Conservation (phyloP, 2,329 filamentous ascomycete genomes). For the Alternaria sp. region DNA sequence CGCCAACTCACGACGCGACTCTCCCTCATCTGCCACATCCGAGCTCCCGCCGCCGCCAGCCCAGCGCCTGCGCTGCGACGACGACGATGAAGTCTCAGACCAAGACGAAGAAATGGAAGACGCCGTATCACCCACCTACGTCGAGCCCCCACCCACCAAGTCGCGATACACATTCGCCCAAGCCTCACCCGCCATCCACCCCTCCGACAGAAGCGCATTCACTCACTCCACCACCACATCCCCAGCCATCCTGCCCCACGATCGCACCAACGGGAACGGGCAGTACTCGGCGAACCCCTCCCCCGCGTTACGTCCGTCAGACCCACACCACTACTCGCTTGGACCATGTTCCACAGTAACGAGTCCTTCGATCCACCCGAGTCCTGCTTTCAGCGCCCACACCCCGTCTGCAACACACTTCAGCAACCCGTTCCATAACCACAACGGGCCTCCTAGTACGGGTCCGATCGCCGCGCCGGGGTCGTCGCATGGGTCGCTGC, state of each 20-base stretch:
- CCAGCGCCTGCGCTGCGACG: conserved; percentile 41
- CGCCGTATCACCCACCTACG: conserved; percentile 40
- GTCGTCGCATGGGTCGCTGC: conserved; percentile 34
- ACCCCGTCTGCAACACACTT: conserved; percentile 41
- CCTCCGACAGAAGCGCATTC: conserved; percentile 49
- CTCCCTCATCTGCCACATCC: conserved; percentile 37
- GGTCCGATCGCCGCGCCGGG: conserved; percentile 28
- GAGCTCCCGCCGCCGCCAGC: conserved; percentile 32
- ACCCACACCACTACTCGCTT: conserved; percentile 59
- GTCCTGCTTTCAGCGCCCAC: conserved; percentile 54
- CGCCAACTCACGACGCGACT: conserved; percentile 39
- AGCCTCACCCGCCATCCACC: conserved; percentile 46
- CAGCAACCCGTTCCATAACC: conserved; percentile 40
- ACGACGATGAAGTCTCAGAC: conserved; percentile 58
- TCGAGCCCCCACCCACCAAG: conserved; percentile 15
- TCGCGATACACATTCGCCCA: conserved; percentile 38
- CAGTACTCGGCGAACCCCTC: conserved; percentile 58
- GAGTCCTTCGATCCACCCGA: conserved; percentile 47
- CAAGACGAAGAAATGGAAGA: conserved; percentile 58
- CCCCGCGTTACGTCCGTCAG: conserved; percentile 47
- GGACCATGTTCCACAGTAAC: conserved; percentile 50
- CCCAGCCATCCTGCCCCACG: conserved; percentile 47
- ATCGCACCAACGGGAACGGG: conserved; percentile 40
- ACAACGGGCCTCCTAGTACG: conserved; percentile 35
- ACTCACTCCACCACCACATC: conserved; percentile 52